A percentile compares a stretch with the other conserved stretches of the same genome.
These are phyloP conservation scores for Hypericum perforatum DNA, from an alignment of 345 rosid genomes.

Conservation along the genomic window DNA sequence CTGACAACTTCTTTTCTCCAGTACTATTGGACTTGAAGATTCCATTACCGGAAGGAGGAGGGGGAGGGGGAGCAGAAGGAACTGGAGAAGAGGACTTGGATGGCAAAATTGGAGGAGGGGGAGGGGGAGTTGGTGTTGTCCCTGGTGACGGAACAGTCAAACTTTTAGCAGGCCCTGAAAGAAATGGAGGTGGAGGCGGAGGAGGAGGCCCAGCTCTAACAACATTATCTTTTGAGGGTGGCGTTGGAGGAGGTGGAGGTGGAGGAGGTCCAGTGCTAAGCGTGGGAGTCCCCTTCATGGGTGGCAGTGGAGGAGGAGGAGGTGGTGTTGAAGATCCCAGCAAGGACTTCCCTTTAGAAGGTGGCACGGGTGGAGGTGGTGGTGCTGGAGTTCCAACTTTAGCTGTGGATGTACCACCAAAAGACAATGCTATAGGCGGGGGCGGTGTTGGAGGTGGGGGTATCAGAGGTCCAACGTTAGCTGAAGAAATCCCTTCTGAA, in stretches of 20 bases:
- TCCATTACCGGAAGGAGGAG: conserved; percentile 29
- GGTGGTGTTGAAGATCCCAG: conserved; percentile 14
- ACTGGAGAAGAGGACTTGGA: conserved; percentile 9
- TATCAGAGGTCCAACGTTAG: conserved; percentile 2
- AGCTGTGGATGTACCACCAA: conserved; percentile 14
- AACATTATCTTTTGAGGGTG: conserved; percentile 19
- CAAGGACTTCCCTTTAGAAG: conserved; percentile 14
- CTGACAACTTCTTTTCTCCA: conserved; percentile 5
- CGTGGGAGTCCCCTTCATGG: conserved; percentile 8
- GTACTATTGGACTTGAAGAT: conserved; percentile 11
- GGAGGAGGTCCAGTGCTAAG: conserved; percentile 17
- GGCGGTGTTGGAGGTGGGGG: conserved; percentile 5
- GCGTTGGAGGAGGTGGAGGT: conserved; percentile 21
- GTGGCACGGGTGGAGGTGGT: conserved; percentile 6
- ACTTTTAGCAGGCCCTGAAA: conserved; percentile 10
- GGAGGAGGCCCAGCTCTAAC: conserved; percentile 21
- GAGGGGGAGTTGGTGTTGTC: conserved; percentile 37
- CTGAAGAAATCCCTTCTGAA: conserved; percentile 8
- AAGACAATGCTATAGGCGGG: conserved; percentile 13
- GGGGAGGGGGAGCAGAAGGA: conserved; percentile 42
- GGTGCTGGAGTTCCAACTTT: not conserved
- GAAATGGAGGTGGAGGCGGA: conserved; percentile 40
- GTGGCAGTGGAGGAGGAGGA: conserved; percentile 14
- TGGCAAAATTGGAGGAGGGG: conserved; percentile 10
- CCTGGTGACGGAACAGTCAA: conserved; percentile 17